Conservation (phyloP, 2,329 filamentous ascomycete genomes). For the Camillea tinctor region DNA sequence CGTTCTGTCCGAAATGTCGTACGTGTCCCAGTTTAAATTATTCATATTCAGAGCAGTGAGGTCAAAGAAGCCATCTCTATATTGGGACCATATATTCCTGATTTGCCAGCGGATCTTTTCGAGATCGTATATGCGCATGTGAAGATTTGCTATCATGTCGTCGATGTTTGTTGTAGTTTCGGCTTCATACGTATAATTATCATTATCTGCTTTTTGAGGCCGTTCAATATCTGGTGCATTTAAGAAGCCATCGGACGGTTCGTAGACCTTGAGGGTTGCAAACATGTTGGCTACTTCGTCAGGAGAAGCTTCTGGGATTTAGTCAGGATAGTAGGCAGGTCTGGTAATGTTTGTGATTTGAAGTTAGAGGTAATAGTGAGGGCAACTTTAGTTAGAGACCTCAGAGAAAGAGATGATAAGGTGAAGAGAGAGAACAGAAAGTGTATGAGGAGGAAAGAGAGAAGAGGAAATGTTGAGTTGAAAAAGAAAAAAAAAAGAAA, state of each 20-base stretch:
- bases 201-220: conserved; percentile 9
- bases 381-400: too few species aligned
- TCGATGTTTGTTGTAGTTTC: conserved; percentile 25
- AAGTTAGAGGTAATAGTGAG: too few species aligned
- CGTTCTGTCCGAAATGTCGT: conserved; percentile 25
- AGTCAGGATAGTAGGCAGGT: too few species aligned
- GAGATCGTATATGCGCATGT: conserved; percentile 32
- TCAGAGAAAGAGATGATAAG: background rate
- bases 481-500: too few species aligned
- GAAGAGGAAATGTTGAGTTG: too few species aligned
- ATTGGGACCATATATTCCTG: conserved; percentile 33
- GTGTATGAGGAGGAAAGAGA: too few species aligned
- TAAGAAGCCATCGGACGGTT: conserved; percentile 38
- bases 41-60: conserved; percentile 19
- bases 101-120: conserved; percentile 27
- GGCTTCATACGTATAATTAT: conserved; percentile 31
- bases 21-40: conserved; percentile 27
- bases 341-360: too few species aligned
- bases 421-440: too few species aligned
- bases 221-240: conserved; percentile 29
- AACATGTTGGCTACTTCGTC: conserved; percentile 34
- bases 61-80: conserved; percentile 27
- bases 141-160: conserved; percentile 31
- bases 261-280: conserved; percentile 34
- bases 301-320: background rate